Conservation (phyloP, 257 asterid genomes). For the Cinchona pubescens region DNA sequence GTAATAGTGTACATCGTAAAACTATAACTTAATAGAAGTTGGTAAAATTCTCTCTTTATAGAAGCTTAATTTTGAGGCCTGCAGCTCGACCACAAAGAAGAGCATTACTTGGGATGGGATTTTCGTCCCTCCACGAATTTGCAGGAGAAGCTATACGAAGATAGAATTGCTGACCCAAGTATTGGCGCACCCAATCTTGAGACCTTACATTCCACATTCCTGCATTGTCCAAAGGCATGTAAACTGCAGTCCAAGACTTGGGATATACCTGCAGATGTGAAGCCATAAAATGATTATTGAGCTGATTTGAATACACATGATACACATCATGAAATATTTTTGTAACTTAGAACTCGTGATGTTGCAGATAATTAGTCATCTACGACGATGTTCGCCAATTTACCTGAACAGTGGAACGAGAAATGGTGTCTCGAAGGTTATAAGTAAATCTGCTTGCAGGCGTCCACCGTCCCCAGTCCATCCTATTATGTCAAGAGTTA, state of each 20-base stretch:
- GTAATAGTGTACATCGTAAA: too few relatives aligned
- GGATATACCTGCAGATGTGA: constrained; percentile 49
- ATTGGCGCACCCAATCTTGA: constrained; percentile 43
- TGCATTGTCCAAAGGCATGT: constrained; percentile 49
- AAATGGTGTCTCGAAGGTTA: constrained; percentile 37
- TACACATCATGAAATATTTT: too few relatives aligned
- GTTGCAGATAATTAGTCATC: too few relatives aligned
- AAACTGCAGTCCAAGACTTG: constrained; percentile 42
- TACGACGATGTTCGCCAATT: too few relatives aligned
- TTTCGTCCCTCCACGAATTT: constrained; percentile 45
- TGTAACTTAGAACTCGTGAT: too few relatives aligned
- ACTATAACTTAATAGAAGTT: too few relatives aligned
- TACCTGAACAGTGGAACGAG: constrained; percentile 42
- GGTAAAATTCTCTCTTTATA: too few relatives aligned
- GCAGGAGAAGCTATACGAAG: constrained; percentile 39
- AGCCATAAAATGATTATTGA: too few relatives aligned
- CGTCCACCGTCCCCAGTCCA: constrained; percentile 41
- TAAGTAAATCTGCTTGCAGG: constrained; percentile 35
- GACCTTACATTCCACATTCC: constrained; percentile 55
- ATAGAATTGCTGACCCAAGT: constrained; percentile 48
- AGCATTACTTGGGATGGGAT: constrained; percentile 42
- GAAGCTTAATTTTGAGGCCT: constrained; percentile 27
- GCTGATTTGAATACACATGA: too few relatives aligned
- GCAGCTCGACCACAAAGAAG: constrained; percentile 45
- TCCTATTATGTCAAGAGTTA: too few relatives aligned